A percentile compares a stretch with the other conserved stretches of the same genome.
These are phyloP conservation scores for Lachnellula suecica DNA, from an alignment of 2,329 filamentous ascomycete species.

Conservation along the genomic window DNA sequence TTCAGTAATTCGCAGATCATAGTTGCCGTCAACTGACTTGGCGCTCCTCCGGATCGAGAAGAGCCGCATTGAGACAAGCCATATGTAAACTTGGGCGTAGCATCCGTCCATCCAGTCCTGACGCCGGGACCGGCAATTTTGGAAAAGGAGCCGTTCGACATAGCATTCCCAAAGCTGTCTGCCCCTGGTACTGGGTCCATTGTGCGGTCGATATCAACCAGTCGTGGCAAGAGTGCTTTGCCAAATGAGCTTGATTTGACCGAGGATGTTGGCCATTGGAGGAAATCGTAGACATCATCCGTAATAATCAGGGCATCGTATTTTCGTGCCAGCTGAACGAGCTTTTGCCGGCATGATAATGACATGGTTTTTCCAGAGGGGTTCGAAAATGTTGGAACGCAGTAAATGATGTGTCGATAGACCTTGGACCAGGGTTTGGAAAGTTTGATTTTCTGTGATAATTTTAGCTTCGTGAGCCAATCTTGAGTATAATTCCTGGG, in stretches of 20 bases:
- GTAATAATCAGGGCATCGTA: constrained; percentile 80
- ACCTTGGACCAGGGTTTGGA: constrained; percentile 65
- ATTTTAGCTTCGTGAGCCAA: neutral
- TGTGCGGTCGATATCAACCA: constrained; percentile 75
- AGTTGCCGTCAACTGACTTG: constrained; percentile 53
- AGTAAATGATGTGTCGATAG: constrained; percentile 86
- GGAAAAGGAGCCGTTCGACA: constrained; percentile 87
- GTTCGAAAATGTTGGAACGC: constrained; percentile 85
- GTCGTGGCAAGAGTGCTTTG: constrained; percentile 56
- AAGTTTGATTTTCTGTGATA: constrained; percentile 11
- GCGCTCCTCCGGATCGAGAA: constrained; percentile 56
- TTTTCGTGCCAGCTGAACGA: constrained; percentile 75
- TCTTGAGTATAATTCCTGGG: neutral
- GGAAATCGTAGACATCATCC: constrained; percentile 93
- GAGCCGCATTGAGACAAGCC: constrained; percentile 54
- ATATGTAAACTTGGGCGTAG: constrained; percentile 56
- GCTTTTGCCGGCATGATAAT: constrained; percentile 59
- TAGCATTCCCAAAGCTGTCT: constrained; percentile 71
- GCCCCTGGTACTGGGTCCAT: constrained; percentile 57
- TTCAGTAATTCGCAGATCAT: constrained; percentile 49
- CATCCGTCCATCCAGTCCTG: constrained; percentile 87
- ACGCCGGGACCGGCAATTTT: constrained; percentile 83
- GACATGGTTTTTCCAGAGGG: constrained; percentile 84
- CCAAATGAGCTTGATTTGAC: constrained; percentile 7
- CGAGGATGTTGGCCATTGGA: constrained; percentile 67